Conservation (phyloP, 2,329 filamentous ascomycete species). For the Fusarium sp. region DNA sequence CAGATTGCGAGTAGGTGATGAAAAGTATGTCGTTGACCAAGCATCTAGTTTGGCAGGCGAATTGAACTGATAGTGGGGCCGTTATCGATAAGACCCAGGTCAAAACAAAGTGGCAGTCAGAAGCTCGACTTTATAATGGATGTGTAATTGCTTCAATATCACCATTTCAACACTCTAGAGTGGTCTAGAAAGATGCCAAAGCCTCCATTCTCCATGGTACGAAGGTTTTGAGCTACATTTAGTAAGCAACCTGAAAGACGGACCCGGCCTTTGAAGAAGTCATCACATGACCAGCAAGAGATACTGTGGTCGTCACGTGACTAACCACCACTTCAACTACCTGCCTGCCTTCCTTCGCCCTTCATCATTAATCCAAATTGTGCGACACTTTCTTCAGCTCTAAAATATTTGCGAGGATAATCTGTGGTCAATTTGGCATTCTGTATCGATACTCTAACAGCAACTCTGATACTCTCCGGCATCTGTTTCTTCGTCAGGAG, state of each 20-base stretch:
- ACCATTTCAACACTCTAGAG: background rate
- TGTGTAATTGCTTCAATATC: background rate
- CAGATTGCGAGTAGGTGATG: conserved; percentile 25
- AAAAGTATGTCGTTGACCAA: conserved; percentile 35
- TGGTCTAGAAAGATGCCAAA: background rate
- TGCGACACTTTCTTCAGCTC: background rate
- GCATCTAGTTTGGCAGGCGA: conserved; percentile 19
- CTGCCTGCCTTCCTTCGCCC: background rate
- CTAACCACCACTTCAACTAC: background rate
- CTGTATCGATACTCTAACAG: background rate
- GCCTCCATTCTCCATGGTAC: background rate
- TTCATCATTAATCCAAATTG: background rate
- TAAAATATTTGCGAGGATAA: background rate
- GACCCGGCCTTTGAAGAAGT: background rate
- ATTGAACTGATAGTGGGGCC: conserved; percentile 38
- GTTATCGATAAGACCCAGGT: conserved; percentile 45
- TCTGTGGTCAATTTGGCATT: background rate
- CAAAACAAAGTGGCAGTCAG: background rate
- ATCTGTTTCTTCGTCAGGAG: background rate
- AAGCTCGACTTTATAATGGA: background rate
- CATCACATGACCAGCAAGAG: background rate
- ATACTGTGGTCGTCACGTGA: background rate
- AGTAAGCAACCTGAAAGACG: background rate
- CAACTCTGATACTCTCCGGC: background rate
- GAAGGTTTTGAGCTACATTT: background rate